Evolutionary conservation across 1,284 basidiomycete genomes (phyloP).

Genomic region (Malassezia caprae): DNA sequence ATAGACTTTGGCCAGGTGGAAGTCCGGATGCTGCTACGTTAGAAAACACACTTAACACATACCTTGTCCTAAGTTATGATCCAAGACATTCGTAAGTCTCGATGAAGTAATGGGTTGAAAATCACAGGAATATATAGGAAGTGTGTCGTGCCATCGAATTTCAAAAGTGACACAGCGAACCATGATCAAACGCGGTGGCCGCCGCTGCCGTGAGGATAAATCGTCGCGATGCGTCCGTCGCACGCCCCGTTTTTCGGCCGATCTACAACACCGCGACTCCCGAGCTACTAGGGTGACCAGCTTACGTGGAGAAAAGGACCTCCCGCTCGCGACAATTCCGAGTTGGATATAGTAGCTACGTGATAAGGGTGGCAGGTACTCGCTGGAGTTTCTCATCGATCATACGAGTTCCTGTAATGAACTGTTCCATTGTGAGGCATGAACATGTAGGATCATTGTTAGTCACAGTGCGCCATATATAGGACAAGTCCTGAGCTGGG

Average conservation of each 20-base stretch:
- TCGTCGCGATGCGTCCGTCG: background rate
- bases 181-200: conserved; percentile 23
- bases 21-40: conserved; percentile 29
- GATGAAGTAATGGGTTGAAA: conserved; percentile 39
- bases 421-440: conserved; percentile 1
- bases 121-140: conserved; percentile 45
- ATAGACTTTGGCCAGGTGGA: conserved; percentile 31
- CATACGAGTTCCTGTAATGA: conserved; percentile 1
- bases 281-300: background rate
- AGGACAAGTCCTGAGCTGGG: conserved; percentile 1
- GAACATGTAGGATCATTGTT: background rate
- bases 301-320: background rate
- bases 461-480: conserved; percentile 11
- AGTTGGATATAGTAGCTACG: background rate
- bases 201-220: background rate
- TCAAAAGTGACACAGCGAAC: conserved; percentile 46
- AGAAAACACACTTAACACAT: background rate
- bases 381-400: conserved; percentile 4
- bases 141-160: conserved; percentile 47
- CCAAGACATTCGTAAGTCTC: conserved; percentile 37
- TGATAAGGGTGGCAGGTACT: background rate
- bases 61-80: conserved; percentile 42
- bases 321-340: background rate
- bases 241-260: conserved; percentile 7
- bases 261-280: background rate